Evolutionary conservation across 495 filamentous ascomycete species (phyloP), one percentile per base, ranked within the genome.

Genomic region (Neurospora intermedia): DNA sequence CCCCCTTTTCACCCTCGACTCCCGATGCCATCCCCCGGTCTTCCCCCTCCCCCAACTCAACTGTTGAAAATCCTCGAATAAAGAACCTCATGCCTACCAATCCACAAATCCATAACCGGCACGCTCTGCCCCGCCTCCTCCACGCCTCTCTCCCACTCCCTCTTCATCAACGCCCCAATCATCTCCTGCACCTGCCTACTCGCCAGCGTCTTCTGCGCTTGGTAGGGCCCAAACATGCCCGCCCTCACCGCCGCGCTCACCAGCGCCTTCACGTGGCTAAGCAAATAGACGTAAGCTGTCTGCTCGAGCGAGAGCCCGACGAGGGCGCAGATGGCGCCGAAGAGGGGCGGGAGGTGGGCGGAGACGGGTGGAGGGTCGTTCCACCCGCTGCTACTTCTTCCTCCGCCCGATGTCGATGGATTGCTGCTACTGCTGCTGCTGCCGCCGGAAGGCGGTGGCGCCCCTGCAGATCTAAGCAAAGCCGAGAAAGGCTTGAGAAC

Each of bases 51-150:
- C 39, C 39, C 39, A 5, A 7, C 39, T 39, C 72, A 88, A 71
- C 86, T 87, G 80, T 99, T 98, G 77, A 99, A 99, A 70, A 99
- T 98, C 79, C 96, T 89, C 75, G 93, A 96, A 83, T 99, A 99
- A 46, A 99, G 82, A 79, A 97, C 80, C 85, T 99, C 96, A 83
- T 99, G 96, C 80, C 96, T 88, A 13, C 96, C 96, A 73, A 96
- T 85, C 93, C 95, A 99, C 62, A 99, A 78, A 87, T 99, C 96
- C 85, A 98, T 87, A 20, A 91, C 89, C 9, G 94, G 94, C 46
- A 95, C 91, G 38, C 85, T 87, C 84, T 98, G 94, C n/a, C 91
- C 95, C 1, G 94, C 95, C 78, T 92, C 86, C 74, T 94, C 92
- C 5, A 93, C 85, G 9, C 72, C 76, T 62, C 81, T 85, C 15